Evolutionary conservation across 495 filamentous ascomycete genomes (phyloP), one percentile per base, ranked within the genome.

Genomic region (Monascus purpureus): DNA sequence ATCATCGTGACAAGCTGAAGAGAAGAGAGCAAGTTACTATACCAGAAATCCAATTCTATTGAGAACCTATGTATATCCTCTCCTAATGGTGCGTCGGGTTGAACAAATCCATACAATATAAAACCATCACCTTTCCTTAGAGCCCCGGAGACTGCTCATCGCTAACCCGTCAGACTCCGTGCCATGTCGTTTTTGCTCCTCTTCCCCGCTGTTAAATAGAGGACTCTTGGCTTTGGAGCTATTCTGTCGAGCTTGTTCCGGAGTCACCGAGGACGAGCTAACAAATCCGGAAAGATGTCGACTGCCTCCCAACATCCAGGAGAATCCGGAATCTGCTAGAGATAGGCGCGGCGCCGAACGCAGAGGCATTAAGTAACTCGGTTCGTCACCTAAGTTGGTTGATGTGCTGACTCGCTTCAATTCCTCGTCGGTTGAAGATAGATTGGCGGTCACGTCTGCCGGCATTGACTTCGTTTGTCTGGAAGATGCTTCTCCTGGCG

Each of bases 231-330:
- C 44, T 41, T 36, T 47, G 37, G 30, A 15, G 6, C 49, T 42
- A 35, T 42, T 40, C 23, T 57, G 53, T 27, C 65, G 55, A 34
- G 53, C 58, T 42, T 62, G 57, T 32, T 68, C 65, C 14, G 62
- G 59, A 6, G 55, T 61, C 14, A 61, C 52, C 15, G 67, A 66
- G 17, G 54, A 53, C 8, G 65, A 55, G 31, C 61, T 57, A 8
- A 71, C 63, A 49, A 71, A 70, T 23, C 50, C 55, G 8, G 60
- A 67, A 16, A 63, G 52, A 25, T 55, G 55, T 18, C 58, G 57
- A 29, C 63, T 64, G 34, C 69, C 61, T 16, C 67, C 73, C n/a
- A 97, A 67, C 86, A 97, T 96, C 87, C 87, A 97, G 8, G 87
- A 80, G 49, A 94, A 95, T 6, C 75, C 79, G 17, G 86, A 85